Conservation (phyloP, 495 filamentous ascomycete genomes). For the Penicillium flavigenum region DNA sequence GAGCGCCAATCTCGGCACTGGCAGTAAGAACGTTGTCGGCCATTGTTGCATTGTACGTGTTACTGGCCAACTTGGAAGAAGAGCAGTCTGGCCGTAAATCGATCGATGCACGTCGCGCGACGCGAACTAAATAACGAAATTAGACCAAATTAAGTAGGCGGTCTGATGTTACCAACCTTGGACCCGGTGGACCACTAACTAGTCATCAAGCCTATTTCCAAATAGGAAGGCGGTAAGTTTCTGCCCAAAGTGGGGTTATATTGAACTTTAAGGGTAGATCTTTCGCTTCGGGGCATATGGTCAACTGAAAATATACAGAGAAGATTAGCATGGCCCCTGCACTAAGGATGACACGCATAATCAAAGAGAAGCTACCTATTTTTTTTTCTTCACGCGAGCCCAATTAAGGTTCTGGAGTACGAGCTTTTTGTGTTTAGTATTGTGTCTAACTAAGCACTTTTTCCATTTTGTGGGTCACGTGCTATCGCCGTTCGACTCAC, state of each 20-base stretch:
- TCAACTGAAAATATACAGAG: slow-evolving; percentile 83
- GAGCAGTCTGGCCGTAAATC: not conserved
- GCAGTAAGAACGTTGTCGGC: slow-evolving; percentile 23
- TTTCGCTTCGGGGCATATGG: slow-evolving; percentile 68
- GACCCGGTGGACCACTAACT: no score
- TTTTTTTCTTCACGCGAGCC: slow-evolving; percentile 47
- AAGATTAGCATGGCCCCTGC: slow-evolving; percentile 99
- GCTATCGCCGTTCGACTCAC: no score
- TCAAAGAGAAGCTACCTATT: slow-evolving; percentile 80
- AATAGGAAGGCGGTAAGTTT: not conserved
- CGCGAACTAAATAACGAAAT: slow-evolving; percentile 16
- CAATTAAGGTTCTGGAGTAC: no score
- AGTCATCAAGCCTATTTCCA: no score
- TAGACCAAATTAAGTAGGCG: not conserved
- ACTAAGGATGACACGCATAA: slow-evolving; percentile 99
- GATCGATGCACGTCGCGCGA: slow-evolving; percentile 23
- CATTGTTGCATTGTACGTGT: slow-evolving; percentile 34
- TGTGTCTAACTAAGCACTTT: no score
- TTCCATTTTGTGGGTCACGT: no score
- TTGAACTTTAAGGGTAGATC: not conserved
- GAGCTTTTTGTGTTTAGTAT: no score
- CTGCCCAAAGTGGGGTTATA: not conserved
- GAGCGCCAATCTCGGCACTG: slow-evolving; percentile 28
- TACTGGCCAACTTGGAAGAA: not conserved
- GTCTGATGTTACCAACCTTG: not conserved